These are phyloP conservation scores for Sugiyamaella mastotermitis DNA, from an alignment of 805 yeast species.

Conservation along the genomic window DNA sequence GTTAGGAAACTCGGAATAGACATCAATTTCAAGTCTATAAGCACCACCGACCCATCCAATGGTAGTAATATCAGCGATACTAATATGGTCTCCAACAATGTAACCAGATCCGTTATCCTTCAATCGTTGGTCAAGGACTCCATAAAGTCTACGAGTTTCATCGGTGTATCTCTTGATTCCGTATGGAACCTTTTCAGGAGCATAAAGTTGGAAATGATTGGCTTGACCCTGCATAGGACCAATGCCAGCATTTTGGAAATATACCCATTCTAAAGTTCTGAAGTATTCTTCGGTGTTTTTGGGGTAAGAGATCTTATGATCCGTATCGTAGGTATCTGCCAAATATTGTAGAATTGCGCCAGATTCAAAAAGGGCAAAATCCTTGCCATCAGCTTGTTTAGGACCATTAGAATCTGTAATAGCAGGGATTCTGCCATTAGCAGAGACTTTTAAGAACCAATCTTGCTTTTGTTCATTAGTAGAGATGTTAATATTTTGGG, in stretches of 20 bases:
- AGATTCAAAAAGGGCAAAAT: conserved; percentile 46
- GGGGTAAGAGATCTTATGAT: conserved; percentile 36
- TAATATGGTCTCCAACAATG: conserved; percentile 53
- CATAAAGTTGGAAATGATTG: conserved; percentile 25
- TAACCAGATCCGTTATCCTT: conserved; percentile 41
- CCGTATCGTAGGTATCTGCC: conserved; percentile 55
- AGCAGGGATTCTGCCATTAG: conserved; percentile 61
- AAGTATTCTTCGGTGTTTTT: conserved; percentile 40
- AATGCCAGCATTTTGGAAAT: conserved; percentile 52
- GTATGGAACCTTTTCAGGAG: conserved; percentile 48
- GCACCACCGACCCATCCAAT: conserved; percentile 40
- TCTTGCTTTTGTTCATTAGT: conserved; percentile 46
- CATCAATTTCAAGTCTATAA: conserved; percentile 13
- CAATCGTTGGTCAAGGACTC: conserved; percentile 49
- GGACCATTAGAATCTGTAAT: conserved; percentile 31
- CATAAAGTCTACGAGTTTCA: conserved; percentile 49
- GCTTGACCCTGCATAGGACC: conserved; percentile 65
- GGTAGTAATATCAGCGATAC: conserved; percentile 49
- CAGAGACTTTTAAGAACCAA: conserved; percentile 52
- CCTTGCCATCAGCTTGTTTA: conserved; percentile 35
- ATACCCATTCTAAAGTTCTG: conserved; percentile 39
- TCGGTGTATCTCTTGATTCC: conserved; percentile 45
- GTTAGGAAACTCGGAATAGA: conserved; percentile 39
- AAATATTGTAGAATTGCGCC: conserved; percentile 58
- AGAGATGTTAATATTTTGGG: conserved; percentile 36